phyloP scores from a whole-genome alignment of 495 filamentous ascomycete genomes.

The Haplographium delicatum region DNA sequence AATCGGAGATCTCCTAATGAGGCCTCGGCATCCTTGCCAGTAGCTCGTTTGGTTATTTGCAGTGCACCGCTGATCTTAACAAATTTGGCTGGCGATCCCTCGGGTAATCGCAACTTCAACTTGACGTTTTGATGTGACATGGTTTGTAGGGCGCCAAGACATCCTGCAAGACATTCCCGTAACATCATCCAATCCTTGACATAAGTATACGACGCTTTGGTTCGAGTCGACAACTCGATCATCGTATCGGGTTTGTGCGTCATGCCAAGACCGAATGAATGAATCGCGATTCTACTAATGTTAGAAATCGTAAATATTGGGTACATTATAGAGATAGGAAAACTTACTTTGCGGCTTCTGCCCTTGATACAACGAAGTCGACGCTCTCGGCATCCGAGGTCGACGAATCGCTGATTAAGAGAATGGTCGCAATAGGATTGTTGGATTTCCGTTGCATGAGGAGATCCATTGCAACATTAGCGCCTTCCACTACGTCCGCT shows the following conservation, averaged over 20 bases:
- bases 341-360: slow-evolving; percentile 92
- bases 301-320: no score
- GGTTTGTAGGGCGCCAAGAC: slow-evolving; percentile 88
- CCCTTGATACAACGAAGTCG: slow-evolving; percentile 96
- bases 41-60: slow-evolving; percentile 96
- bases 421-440: slow-evolving; percentile 93
- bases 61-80: slow-evolving; percentile 97
- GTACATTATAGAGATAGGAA: background rate
- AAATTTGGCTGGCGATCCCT: slow-evolving; percentile 96
- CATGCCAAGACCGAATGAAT: slow-evolving; percentile 93
- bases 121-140: slow-evolving; percentile 99
- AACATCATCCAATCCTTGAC: slow-evolving; percentile 99
- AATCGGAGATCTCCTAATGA: slow-evolving; percentile 90
- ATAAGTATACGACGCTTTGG: slow-evolving; percentile 95
- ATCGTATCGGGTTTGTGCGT: slow-evolving; percentile 99
- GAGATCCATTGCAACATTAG: slow-evolving; percentile 98
- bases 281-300: slow-evolving; percentile 71
- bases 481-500: slow-evolving; percentile 95
- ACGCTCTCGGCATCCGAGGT: slow-evolving; percentile 94
- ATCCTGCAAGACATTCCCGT: slow-evolving; percentile 92
- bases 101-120: slow-evolving; percentile 87
- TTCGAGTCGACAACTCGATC: slow-evolving; percentile 93
- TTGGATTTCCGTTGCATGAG: slow-evolving; percentile 96
- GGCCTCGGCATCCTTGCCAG: slow-evolving; percentile 91
- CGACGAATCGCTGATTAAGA: slow-evolving; percentile 98